Percentiles rank a stretch among this genome's conserved stretches.
These are phyloP conservation scores for Penicillium robsamsonii DNA, from an alignment of 495 filamentous ascomycete genomes.

Conservation along the genomic window DNA sequence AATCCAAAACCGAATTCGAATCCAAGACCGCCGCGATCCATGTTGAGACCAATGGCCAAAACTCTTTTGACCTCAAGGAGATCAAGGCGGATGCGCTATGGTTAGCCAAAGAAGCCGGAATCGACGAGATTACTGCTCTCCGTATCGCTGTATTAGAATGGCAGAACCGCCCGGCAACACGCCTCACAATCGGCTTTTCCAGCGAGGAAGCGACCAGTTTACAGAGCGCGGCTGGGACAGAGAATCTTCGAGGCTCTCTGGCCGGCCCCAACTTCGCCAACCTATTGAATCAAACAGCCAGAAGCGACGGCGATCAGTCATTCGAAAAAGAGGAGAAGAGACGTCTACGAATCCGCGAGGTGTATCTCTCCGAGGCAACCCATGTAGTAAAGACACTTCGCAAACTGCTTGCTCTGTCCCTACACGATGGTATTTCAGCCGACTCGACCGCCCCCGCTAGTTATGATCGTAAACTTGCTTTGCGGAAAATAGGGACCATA, in stretches of 20 bases:
- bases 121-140: conserved; percentile 81
- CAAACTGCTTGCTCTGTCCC: conserved; percentile 43
- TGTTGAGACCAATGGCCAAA: conserved; percentile 65
- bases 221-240: conserved; percentile 61
- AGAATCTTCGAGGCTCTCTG: conserved; percentile 52
- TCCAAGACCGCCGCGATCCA: conserved; percentile 90
- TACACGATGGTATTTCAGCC: conserved; percentile 23
- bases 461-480: conserved; percentile 19
- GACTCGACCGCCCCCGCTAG: neutral
- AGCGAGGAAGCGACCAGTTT: conserved; percentile 67
- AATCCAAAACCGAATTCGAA: conserved; percentile 71
- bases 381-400: conserved; percentile 45
- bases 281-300: conserved; percentile 32
- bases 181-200: conserved; percentile 63
- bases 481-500: conserved; percentile 30
- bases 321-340: conserved; percentile 59
- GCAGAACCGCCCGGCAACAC: conserved; percentile 65
- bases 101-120: conserved; percentile 70
- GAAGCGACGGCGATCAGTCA: conserved; percentile 49
- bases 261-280: conserved; percentile 43
- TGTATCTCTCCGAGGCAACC: conserved; percentile 67
- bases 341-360: conserved; percentile 58
- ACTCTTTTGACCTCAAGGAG: conserved; percentile 69
- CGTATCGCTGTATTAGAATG: conserved; percentile 79
- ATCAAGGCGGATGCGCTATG: conserved; percentile 84